phyloP scores from a whole-genome alignment of 768 basidiomycete genomes.

The Suillus luteus region DNA sequence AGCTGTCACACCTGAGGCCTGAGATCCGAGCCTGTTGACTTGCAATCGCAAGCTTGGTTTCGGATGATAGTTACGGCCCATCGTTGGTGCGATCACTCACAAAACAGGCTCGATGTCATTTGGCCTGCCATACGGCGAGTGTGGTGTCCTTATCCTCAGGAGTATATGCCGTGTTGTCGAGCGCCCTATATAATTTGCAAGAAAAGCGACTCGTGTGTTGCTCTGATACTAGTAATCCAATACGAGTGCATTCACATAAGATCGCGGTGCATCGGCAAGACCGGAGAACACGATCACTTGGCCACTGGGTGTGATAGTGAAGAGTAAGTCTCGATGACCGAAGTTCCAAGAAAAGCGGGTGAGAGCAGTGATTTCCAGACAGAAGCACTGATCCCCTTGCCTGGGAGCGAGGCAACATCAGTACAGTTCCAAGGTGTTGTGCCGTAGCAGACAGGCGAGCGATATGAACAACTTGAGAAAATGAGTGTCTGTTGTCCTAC shows the following conservation, averaged over 20 bases:
- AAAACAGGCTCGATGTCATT: conserved; percentile 39
- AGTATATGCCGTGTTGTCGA: conserved; percentile 41
- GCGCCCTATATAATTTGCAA: conserved; percentile 41
- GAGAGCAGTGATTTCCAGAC: not conserved
- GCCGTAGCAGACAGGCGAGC: conserved; percentile 1
- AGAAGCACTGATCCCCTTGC: conserved; percentile 40
- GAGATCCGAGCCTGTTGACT: conserved; percentile 24
- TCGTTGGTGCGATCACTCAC: conserved; percentile 59
- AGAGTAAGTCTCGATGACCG: not conserved
- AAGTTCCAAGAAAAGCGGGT: not conserved
- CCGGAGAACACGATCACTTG: conserved; percentile 31
- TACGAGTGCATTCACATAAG: conserved; percentile 42
- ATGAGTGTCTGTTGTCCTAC: conserved; percentile 37
- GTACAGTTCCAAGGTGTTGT: conserved; percentile 11
- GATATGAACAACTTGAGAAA: conserved; percentile 34
- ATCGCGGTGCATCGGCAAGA: conserved; percentile 46
- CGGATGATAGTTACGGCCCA: conserved; percentile 52
- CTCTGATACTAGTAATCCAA: conserved; percentile 45
- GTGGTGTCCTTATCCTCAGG: conserved; percentile 48
- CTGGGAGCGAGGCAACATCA: conserved; percentile 33
- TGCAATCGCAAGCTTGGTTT: conserved; percentile 44
- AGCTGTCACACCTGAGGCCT: conserved; percentile 37
- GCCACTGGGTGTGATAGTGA: not conserved
- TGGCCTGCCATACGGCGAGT: conserved; percentile 30
- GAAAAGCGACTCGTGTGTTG: conserved; percentile 48